Percentiles rank a stretch among this genome's conserved stretches.
These are phyloP conservation scores for Cetraspora pellucida DNA, from an alignment of 192 early-diverging fungal species.

Conservation along the genomic window DNA sequence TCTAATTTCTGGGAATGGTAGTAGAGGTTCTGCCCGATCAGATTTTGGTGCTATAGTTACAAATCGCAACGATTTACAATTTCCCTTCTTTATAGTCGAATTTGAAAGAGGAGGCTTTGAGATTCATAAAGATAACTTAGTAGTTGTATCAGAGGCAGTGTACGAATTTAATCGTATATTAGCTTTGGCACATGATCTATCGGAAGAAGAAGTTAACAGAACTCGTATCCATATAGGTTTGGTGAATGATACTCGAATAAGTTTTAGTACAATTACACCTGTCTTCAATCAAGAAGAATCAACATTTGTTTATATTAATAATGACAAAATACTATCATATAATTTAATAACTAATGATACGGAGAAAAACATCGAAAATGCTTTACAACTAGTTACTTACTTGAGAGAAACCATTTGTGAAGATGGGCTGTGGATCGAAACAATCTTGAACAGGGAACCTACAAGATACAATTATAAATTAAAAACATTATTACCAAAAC, in stretches of 20 bases:
- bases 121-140: slow-evolving; percentile 32
- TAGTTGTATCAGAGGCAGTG: slow-evolving; percentile 32
- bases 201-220: slow-evolving; percentile 34
- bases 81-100: slow-evolving; percentile 29
- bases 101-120: slow-evolving; percentile 25
- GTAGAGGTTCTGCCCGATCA: slow-evolving; percentile 28
- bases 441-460: slow-evolving; percentile 30
- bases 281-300: slow-evolving; percentile 32
- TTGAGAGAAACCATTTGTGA: slow-evolving; percentile 34
- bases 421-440: slow-evolving; percentile 30
- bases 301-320: slow-evolving; percentile 34
- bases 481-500: slow-evolving; percentile 24
- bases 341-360: slow-evolving; percentile 32
- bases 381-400: slow-evolving; percentile 32
- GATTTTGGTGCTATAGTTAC: slow-evolving; percentile 30
- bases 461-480: slow-evolving; percentile 22
- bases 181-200: slow-evolving; percentile 30
- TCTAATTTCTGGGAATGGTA: slow-evolving; percentile 28
- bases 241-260: slow-evolving; percentile 30
- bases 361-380: slow-evolving; percentile 31
- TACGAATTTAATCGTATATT: slow-evolving; percentile 32
- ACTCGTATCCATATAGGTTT: slow-evolving; percentile 32
- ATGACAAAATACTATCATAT: slow-evolving; percentile 30
- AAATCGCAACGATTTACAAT: slow-evolving; percentile 28
- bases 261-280: slow-evolving; percentile 32